Evolutionary conservation across 2,329 filamentous ascomycete genomes (phyloP), one percentile per base, ranked within the genome.

Genomic region (Pseudogymnoascus sp.): DNA sequence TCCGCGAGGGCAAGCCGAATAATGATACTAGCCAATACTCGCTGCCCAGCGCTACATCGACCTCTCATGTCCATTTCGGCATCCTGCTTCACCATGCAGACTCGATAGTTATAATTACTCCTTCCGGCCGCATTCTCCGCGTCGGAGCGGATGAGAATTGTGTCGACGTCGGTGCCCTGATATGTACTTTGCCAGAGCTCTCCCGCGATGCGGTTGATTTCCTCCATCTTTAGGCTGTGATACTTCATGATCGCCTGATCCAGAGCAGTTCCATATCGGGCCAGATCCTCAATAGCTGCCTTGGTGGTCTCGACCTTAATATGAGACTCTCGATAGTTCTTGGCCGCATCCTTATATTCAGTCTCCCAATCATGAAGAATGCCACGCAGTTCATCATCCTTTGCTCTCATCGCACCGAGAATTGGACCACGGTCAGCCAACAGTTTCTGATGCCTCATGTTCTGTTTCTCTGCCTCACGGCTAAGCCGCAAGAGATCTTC

Each of bases 31-130:
- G 94, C 94, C 28, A 99, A 84, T 28, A 99, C 93, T 76, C 96
- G 97, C 74, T 99, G 94, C 3, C 94, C 94, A 1, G 94, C 94
- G 68, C 90, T 95, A 80, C 94, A 99, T 62, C 94, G 90, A 1
- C 94, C 95, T 66, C 94, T 91, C 94, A 99, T 99, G 77, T 99
- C 94, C 92, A 99, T 96, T 75, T 99, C 94, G 0, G 90, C 91
- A 71, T 95, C 92, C 73, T 93, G 89, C 78, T 99, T 99, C 69
- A 96, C 86, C 94, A 99, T 99, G 75, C 91, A 92, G 5, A 99
- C 88, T 55, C 94, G 90, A 79, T 99, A 99, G 77, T 99, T 97
- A 82, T 97, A 97, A 65, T 82, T 90, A 70, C 91, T 87, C 70
- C 91, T 92, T 60, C 85, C 87, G 62, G 85, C 84, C 41, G 80